Base-by-base conservation (phyloP, 225 moss, liverwort and hornwort species). In the Neckera pumila region DNA sequence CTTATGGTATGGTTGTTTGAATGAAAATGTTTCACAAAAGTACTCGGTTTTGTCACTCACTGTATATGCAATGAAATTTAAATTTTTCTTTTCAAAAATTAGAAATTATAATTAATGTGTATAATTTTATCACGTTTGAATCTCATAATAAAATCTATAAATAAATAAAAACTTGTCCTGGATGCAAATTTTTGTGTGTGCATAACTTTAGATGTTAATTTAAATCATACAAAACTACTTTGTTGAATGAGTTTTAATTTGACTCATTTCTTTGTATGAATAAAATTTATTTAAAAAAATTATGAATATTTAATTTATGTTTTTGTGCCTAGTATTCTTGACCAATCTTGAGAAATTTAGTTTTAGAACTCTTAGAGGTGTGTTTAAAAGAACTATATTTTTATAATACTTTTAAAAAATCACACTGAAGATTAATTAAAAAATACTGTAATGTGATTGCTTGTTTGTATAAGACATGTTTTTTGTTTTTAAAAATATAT, bases 351-450 rank as follows among this genome's bases (percentile, higher is more conserved):
- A 53, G 2, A 5, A 3, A 5, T 19, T 51, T 33, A 18, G 19
- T 51, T 21, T 34, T 2, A 51, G 3, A 77, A 7, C 6, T 78
- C 10, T 16, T 6, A 4, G 4, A n/a, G 2, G 4, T 26, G 7
- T 56, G 7, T 2, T n/a, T 56, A 16, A 6, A 36, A 26, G 18
- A 17, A 57, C 2, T 28, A 27, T n/a, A 4, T 78, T 51, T 26
- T 11, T 2, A 57, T 22, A 53, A 22, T 4, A 22, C 23, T 23
- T 9, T n/a, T n/a, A n/a, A 6, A 34, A 23, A 59, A 5, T 12
- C 2, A 18, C 3, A 58, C 11, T 13, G 26, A 31, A 31, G 0
- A 60, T 31, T 19, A 5, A 10, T 30, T 40, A 12, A 10, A 36
- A 25, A n/a, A 26, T n/a, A 78, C 8, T 19, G 2, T 28, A 59